A percentile compares a stretch with the other conserved stretches of the same genome.
Conservation (phyloP, 1,284 basidiomycete species). For the Cutaneotrichosporon cyanovorans region DNA sequence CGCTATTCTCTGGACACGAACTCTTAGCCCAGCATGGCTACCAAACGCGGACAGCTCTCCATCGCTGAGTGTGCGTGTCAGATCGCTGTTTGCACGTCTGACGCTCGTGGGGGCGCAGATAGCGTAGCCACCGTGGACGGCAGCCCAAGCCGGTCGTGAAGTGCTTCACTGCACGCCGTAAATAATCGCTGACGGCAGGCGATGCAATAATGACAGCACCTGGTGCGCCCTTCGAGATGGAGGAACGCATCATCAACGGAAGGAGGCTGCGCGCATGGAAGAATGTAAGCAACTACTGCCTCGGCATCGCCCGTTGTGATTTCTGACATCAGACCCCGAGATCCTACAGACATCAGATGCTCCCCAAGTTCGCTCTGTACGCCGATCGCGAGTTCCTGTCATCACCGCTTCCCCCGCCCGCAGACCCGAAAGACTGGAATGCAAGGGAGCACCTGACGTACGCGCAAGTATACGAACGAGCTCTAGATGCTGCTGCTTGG, state of each 20-base stretch:
- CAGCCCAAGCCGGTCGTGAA: too few species aligned
- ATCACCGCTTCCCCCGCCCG: constrained; percentile 17
- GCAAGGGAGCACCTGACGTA: constrained; percentile 22
- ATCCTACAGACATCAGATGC: not conserved
- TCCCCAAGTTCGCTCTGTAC: constrained; percentile 19
- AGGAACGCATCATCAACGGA: constrained; percentile 22
- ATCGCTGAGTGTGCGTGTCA: too few species aligned
- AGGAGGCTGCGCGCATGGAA: constrained; percentile 29
- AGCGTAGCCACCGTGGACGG: too few species aligned
- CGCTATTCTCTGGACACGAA: too few species aligned
- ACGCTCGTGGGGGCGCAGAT: too few species aligned
- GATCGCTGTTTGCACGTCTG: too few species aligned
- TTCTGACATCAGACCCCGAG: not conserved
- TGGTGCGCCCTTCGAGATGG: constrained; percentile 32
- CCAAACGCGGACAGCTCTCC: too few species aligned
- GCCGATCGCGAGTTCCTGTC: constrained; percentile 29
- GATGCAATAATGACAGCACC: constrained; percentile 29
- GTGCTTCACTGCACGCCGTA: too few species aligned
- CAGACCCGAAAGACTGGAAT: not conserved
- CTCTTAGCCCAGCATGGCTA: too few species aligned
- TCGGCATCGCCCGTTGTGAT: not conserved
- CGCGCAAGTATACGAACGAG: constrained; percentile 20
- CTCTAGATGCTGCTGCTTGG: constrained; percentile 24
- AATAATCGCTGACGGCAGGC: constrained; percentile 16
- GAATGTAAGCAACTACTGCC: constrained; percentile 19